Evolutionary conservation across 2,329 filamentous ascomycete genomes (phyloP).

Genomic region (Aspergillus eucalypticola): DNA sequence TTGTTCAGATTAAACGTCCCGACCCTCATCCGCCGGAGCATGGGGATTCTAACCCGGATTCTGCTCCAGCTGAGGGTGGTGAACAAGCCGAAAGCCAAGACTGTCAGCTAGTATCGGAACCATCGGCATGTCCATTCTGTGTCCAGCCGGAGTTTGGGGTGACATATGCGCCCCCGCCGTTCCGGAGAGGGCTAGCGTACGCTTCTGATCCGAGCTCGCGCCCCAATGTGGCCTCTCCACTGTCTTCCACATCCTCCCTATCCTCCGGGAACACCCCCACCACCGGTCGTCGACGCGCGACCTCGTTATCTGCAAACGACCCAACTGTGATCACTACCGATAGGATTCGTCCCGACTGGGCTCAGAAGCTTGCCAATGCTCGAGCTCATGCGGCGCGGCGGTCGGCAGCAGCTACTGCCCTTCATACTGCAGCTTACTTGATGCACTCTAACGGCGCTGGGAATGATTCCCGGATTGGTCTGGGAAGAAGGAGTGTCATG

Average conservation of each 20-base stretch:
- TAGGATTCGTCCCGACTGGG: constrained; percentile 89
- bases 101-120: constrained; percentile 78
- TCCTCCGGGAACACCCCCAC: constrained; percentile 55
- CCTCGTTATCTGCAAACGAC: constrained; percentile 76
- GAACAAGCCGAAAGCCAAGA: constrained; percentile 44
- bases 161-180: constrained; percentile 87
- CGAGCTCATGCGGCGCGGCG: constrained; percentile 81
- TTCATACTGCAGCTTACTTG: constrained; percentile 92
- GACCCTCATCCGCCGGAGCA: constrained; percentile 90
- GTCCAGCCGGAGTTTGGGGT: constrained; percentile 93
- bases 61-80: constrained; percentile 32
- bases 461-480: constrained; percentile 52
- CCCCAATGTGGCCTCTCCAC: constrained; percentile 63
- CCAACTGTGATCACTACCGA: constrained; percentile 91
- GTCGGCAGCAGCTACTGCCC: constrained; percentile 86
- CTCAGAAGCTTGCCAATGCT: constrained; percentile 81
- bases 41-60: constrained; percentile 49
- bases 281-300: constrained; percentile 58
- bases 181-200: constrained; percentile 79
- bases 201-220: constrained; percentile 54
- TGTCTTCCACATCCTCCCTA: constrained; percentile 83
- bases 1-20: constrained; percentile 94
- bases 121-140: constrained; percentile 91
- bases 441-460: constrained; percentile 60
- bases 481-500: constrained; percentile 57